Evolutionary conservation across 805 yeast genomes (phyloP).

Genomic region (Allodekkera sacchari): DNA sequence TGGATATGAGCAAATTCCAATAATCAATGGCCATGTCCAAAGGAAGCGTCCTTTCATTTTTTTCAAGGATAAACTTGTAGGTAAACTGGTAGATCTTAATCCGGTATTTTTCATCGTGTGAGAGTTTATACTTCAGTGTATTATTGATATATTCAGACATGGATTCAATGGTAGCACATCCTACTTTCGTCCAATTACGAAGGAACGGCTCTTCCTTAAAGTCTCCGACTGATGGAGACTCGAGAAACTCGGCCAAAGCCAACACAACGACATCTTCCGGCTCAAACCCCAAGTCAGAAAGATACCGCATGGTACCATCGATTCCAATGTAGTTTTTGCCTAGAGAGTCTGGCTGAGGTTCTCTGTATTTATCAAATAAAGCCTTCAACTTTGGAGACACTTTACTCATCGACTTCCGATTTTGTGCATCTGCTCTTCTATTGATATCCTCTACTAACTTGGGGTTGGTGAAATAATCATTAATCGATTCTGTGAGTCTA

Average conservation of each 20-base stretch:
- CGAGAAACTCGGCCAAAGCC: conserved; percentile 60
- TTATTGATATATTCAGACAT: conserved; percentile 38
- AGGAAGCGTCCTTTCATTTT: conserved; percentile 46
- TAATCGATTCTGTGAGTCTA: conserved; percentile 14
- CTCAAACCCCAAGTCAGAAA: conserved; percentile 57
- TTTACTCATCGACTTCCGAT: background rate
- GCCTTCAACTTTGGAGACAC: conserved; percentile 15
- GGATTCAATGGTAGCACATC: conserved; percentile 24
- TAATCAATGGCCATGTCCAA: conserved; percentile 61
- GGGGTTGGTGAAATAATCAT: conserved; percentile 17
- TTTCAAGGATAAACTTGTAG: conserved; percentile 56
- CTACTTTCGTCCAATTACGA: conserved; percentile 43
- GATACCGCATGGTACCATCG: conserved; percentile 67
- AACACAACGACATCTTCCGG: conserved; percentile 72
- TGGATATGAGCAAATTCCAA: conserved; percentile 61
- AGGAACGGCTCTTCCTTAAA: conserved; percentile 46
- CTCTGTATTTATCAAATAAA: conserved; percentile 27
- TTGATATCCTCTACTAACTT: conserved; percentile 8
- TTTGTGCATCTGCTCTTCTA: conserved; percentile 2
- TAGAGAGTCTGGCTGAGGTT: conserved; percentile 15
- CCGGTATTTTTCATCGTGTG: conserved; percentile 33
- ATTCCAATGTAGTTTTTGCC: conserved; percentile 44
- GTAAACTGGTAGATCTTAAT: conserved; percentile 61
- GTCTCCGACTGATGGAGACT: conserved; percentile 58
- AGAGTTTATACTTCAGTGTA: conserved; percentile 25